A percentile compares a stretch with the other conserved stretches of the same genome.
These are phyloP conservation scores for Podospora comata DNA, from an alignment of 495 filamentous ascomycete genomes.

Conservation along the genomic window DNA sequence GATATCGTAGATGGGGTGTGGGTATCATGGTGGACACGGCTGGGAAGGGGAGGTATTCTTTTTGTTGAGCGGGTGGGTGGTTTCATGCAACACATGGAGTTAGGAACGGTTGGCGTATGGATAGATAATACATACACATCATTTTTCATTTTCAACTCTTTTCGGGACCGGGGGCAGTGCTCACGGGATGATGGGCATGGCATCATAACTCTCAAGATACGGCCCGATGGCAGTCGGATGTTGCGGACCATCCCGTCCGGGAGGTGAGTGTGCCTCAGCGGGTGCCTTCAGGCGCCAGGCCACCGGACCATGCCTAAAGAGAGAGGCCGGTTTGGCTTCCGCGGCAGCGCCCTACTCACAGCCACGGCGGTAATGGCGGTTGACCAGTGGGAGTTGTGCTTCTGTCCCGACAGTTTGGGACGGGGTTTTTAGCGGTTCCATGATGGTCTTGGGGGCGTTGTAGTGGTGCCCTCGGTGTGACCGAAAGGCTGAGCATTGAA, in stretches of 20 bases:
- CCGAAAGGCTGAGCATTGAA: background rate
- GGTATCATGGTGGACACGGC: no score
- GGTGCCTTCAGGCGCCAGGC: background rate
- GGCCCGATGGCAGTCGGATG: background rate
- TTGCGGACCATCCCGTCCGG: background rate
- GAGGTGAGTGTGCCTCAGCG: background rate
- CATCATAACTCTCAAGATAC: background rate
- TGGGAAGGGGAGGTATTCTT: no score
- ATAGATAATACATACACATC: no score
- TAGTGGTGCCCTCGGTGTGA: background rate
- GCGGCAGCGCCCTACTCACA: conserved; percentile 1
- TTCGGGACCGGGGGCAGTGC: no score
- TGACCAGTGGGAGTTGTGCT: background rate
- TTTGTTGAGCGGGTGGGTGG: no score
- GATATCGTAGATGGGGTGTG: background rate
- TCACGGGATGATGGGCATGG: no score
- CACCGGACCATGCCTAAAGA: background rate
- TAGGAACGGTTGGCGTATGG: no score
- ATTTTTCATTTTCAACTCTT: no score
- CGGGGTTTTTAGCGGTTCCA: background rate
- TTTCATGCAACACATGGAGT: no score
- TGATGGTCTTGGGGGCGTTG: background rate
- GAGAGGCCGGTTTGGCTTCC: background rate
- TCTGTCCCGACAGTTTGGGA: background rate
- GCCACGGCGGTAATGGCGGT: background rate